These are phyloP conservation scores for Canavalia gladiata DNA, from an alignment of 306 rosid genomes.

Conservation along the genomic window DNA sequence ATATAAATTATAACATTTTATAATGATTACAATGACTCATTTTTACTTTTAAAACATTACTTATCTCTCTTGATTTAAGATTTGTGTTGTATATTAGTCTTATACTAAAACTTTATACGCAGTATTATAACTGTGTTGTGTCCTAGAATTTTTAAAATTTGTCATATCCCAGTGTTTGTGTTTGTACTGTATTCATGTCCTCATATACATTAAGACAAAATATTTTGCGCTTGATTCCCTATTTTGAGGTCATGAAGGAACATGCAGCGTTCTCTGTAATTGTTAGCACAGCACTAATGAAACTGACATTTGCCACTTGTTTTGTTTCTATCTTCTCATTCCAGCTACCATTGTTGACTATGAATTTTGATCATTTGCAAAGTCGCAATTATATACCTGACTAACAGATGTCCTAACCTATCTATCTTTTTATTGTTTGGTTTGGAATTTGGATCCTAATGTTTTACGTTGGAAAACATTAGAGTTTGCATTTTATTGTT, in stretches of 20 bases:
- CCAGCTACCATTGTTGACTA: not conserved
- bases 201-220: not conserved
- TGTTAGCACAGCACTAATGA: not conserved
- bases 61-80: not conserved
- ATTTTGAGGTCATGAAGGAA: not conserved
- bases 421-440: conserved; percentile 2
- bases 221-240: not conserved
- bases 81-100: not conserved
- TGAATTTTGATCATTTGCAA: not conserved
- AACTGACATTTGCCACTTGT: not conserved
- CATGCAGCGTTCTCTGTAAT: not conserved
- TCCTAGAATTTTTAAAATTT: not conserved
- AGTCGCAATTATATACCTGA: not conserved
- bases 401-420: conserved; percentile 3
- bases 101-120: not conserved
- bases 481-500: conserved; percentile 25
- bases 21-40: no score
- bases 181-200: not conserved
- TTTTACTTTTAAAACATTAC: not conserved
- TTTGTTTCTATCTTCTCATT: not conserved
- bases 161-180: conserved; percentile 1
- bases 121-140: not conserved
- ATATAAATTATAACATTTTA: no score
- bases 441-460: conserved; percentile 19
- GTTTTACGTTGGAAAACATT: conserved; percentile 1